A percentile compares a stretch with the other conserved stretches of the same genome.
Conservation (phyloP, 169 alveolate species). For the Plasmodium adleri region DNA sequence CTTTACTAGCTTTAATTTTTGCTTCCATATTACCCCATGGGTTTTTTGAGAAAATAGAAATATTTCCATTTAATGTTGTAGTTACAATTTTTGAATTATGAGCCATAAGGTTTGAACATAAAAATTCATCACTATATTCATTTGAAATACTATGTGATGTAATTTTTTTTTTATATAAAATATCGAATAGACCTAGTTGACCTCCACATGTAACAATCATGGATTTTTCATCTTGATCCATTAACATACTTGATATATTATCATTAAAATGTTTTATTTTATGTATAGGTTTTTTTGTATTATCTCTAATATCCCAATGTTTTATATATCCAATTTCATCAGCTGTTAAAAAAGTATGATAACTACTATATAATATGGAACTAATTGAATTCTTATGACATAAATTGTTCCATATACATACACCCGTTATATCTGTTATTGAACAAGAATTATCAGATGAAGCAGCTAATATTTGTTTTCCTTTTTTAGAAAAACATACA, state of each 20-base stretch:
- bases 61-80: constrained; percentile 58
- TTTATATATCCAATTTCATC: constrained; percentile 46
- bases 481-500: constrained; percentile 54
- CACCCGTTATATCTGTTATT: constrained; percentile 42
- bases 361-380: constrained; percentile 38
- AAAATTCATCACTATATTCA: constrained; percentile 63
- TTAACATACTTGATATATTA: constrained; percentile 43
- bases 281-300: constrained; percentile 63
- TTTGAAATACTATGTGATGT: constrained; percentile 24
- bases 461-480: constrained; percentile 59
- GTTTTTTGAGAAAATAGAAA: constrained; percentile 31
- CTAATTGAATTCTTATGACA: constrained; percentile 37
- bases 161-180: constrained; percentile 56
- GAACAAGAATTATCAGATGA: constrained; percentile 64
- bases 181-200: constrained; percentile 39
- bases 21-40: constrained; percentile 58
- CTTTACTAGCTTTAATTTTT: constrained; percentile 58
- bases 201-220: constrained; percentile 46
- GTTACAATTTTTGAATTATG: constrained; percentile 51
- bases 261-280: constrained; percentile 59
- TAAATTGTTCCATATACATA: constrained; percentile 35
- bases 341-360: constrained; percentile 54
- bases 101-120: constrained; percentile 18
- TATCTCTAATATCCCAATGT: constrained; percentile 64
- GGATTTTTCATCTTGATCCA: constrained; percentile 41